phyloP scores from a whole-genome alignment of 1,139 yeast genomes.

The Arxiozyma heterogenica region DNA sequence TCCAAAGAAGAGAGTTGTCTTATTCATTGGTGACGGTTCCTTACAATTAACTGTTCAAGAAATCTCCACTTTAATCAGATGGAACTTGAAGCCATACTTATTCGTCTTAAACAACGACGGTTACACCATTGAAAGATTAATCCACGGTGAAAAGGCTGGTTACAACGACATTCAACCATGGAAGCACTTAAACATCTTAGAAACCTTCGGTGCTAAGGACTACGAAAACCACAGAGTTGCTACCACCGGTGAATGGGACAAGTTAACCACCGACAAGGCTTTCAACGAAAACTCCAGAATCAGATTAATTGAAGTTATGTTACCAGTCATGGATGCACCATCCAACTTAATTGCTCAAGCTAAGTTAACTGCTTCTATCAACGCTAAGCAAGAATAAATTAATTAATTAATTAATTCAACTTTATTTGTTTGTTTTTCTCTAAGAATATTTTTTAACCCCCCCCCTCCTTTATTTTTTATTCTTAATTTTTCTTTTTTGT shows the following conservation, averaged over 20 bases:
- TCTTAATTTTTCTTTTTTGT: too few species aligned
- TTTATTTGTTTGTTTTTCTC: not conserved
- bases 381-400: slow-evolving; percentile 33
- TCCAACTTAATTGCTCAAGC: slow-evolving; percentile 64
- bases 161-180: slow-evolving; percentile 80
- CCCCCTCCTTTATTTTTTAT: too few species aligned
- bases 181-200: slow-evolving; percentile 63
- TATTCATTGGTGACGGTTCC: slow-evolving; percentile 88
- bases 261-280: slow-evolving; percentile 42
- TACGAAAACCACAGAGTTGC: slow-evolving; percentile 43
- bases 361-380: slow-evolving; percentile 61
- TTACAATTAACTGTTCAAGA: slow-evolving; percentile 83
- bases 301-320: slow-evolving; percentile 70
- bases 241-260: slow-evolving; percentile 60
- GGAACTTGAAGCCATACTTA: slow-evolving; percentile 71
- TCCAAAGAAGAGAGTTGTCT: slow-evolving; percentile 59
- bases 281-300: slow-evolving; percentile 48
- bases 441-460: too few species aligned
- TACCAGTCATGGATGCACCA: slow-evolving; percentile 80
- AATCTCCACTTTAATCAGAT: slow-evolving; percentile 73
- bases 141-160: slow-evolving; percentile 67
- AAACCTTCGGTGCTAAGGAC: slow-evolving; percentile 60
- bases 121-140: slow-evolving; percentile 81
- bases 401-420: not conserved
- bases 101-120: slow-evolving; percentile 82